Evolutionary conservation across 2,329 filamentous ascomycete genomes (phyloP), one percentile per base, ranked within the genome.

Genomic region (Hymenoscyphus repandus): DNA sequence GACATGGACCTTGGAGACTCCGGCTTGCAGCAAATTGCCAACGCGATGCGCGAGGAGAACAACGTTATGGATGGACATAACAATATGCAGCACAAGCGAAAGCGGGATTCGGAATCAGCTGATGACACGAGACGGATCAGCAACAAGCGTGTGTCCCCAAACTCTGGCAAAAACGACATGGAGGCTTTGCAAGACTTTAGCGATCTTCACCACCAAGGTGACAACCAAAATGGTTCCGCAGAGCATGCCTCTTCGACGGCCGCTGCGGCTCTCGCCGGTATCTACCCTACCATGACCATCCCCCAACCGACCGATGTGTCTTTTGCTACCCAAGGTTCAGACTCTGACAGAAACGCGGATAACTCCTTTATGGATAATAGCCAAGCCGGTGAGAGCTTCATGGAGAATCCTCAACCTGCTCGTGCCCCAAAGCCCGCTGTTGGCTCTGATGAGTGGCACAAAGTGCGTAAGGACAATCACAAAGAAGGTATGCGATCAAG

Each of bases 381-480:
- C 36, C 63, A 63, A 43, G 58, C 62, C 50, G 53, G 55, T 17
- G 58, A 63, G 39, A 62, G 58, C 49, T 67, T 62, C 66, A 72
- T 61, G 68, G 71, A 62, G 62, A 51, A 68, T 69, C 38, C 74
- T 40, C 71, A 77, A 31, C 58, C 59, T 27, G 51, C 53, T 49
- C 59, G 58, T 15, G 51, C 50, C 31, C 72, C 78, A 51, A 97
- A 96, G 70, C 91, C 91, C 6, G 82, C 85, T 6, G 93, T 97
- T n/a, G 93, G 93, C 2, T 93, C 90, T 1, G 90, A 95, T 48
- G 92, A 97, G 70, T 99, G 93, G 93, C 93, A 99, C 69, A 95
- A 95, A 69, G 85, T 95, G 63, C 83, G 93, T 55, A 93, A 95
- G 67, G 92, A 97, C 64, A 99, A 97, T 58, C 93, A 99, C 73